Evolutionary conservation across 106 monocot species (phyloP), one percentile per base, ranked within the genome.

Genomic region (Allium sativum): DNA sequence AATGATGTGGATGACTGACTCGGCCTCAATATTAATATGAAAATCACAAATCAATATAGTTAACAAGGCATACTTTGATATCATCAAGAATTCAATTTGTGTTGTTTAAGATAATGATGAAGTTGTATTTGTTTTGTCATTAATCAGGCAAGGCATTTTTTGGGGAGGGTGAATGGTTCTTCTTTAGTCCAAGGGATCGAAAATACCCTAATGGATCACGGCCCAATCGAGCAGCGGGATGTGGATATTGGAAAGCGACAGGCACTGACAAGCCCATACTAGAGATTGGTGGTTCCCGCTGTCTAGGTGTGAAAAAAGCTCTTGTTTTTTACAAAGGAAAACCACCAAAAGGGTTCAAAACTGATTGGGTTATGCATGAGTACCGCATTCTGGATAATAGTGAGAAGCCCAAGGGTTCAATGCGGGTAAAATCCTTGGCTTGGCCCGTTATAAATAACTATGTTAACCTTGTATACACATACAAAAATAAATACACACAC

Each of bases 321-420:
- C 62, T 63, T 10, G 45, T 63, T 11, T 63, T 63, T 45, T 63
- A 63, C 62, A 48, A 63, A 45, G 62, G 62, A 16, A 12, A 21
- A 11, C 62, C 62, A 8, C 62, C 62, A 20, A 63, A 63, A 47
- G 62, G 62, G 11, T 12, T 47, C 14, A 63, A 63, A 19, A 80
- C 80, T 9, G 72, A 75, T 40, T 80, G 80, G 80, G 67, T 80
- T 56, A 80, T 80, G 80, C 75, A 80, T 45, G 80, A 80, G 45
- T 80, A 80, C 53, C 75, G 75, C 16, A 70, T 80, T 10, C 62
- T 63, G 7, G 62, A 63, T 58, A 12, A 40, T 41, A 40, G 8
- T 11, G 19, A 45, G 18, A 63, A 63, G 18, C 45, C 46, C 46
- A 46, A 63, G 45, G 46, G 45, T 10, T 47, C 62, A 44, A 63